Percentiles rank a stretch among this genome's conserved stretches.
These are phyloP conservation scores for Calonectria ilicicola DNA, from an alignment of 2,329 filamentous ascomycete species.

Conservation along the genomic window DNA sequence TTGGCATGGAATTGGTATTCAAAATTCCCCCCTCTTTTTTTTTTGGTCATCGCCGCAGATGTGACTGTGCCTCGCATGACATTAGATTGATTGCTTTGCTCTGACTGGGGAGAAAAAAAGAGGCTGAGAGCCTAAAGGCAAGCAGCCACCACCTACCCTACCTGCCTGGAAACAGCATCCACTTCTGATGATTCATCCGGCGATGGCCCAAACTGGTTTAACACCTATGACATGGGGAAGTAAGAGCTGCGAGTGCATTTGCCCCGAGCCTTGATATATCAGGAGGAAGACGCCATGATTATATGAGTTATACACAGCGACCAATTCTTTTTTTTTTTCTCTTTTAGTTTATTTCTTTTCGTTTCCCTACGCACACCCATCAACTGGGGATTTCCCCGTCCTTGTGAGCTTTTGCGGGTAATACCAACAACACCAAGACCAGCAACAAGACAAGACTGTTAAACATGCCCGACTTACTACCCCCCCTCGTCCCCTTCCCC, in stretches of 20 bases:
- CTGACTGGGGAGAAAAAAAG: not conserved
- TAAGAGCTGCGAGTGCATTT: not conserved
- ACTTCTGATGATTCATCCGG: conserved; percentile 56
- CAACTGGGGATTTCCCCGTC: too few species aligned
- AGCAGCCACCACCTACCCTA: conserved; percentile 17
- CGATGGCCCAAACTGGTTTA: conserved; percentile 38
- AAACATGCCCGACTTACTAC: conserved; percentile 69
- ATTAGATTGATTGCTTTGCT: not conserved
- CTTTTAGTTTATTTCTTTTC: not conserved
- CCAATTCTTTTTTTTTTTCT: not conserved
- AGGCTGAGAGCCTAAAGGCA: conserved; percentile 1
- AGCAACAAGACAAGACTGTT: too few species aligned
- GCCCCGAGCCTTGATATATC: conserved; percentile 1
- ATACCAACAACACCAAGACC: conserved; percentile 4
- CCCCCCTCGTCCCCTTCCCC: conserved; percentile 83
- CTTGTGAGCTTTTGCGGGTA: not conserved
- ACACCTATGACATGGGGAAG: not conserved
- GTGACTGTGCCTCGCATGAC: not conserved
- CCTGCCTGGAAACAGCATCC: conserved; percentile 35
- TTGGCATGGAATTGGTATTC: not conserved
- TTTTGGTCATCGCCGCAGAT: not conserved
- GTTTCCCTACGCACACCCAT: too few species aligned
- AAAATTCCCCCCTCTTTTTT: too few species aligned
- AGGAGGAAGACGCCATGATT: not conserved
- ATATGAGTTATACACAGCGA: conserved; percentile 10